Evolutionary conservation across 2,329 filamentous ascomycete species (phyloP).

Genomic region (Fusarium piperis): DNA sequence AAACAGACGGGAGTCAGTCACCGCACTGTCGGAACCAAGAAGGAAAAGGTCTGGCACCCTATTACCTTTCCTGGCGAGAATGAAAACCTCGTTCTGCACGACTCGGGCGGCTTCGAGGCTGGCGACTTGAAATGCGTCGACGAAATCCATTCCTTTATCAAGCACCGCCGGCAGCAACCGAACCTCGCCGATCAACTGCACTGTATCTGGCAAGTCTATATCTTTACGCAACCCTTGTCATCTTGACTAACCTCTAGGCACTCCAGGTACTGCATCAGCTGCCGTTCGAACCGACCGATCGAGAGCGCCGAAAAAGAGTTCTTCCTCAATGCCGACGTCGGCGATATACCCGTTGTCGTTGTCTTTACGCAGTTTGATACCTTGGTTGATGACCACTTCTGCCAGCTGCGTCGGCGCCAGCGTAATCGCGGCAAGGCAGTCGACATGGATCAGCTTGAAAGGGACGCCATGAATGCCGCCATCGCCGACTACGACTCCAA

Average conservation of each 20-base stretch:
- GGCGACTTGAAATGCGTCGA: neutral
- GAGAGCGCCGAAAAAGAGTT: neutral
- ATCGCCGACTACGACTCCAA: neutral
- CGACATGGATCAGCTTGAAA: neutral
- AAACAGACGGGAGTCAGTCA: neutral
- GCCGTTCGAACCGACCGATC: neutral
- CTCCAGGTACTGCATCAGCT: neutral
- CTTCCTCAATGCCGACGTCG: neutral
- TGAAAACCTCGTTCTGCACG: neutral
- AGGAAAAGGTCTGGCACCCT: neutral
- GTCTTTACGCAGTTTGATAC: neutral
- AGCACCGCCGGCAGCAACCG: neutral
- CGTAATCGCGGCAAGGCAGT: neutral
- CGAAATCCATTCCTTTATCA: neutral
- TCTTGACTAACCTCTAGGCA: neutral
- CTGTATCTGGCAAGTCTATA: neutral
- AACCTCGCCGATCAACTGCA: neutral
- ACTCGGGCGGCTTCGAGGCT: neutral
- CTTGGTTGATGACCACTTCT: neutral
- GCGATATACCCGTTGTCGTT: neutral
- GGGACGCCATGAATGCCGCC: neutral
- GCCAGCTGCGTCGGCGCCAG: neutral
- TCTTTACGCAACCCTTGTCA: neutral
- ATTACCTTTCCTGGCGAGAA: neutral
- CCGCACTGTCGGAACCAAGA: neutral